Evolutionary conservation across 306 rosid genomes (phyloP).

Genomic region (Rosa persica): DNA sequence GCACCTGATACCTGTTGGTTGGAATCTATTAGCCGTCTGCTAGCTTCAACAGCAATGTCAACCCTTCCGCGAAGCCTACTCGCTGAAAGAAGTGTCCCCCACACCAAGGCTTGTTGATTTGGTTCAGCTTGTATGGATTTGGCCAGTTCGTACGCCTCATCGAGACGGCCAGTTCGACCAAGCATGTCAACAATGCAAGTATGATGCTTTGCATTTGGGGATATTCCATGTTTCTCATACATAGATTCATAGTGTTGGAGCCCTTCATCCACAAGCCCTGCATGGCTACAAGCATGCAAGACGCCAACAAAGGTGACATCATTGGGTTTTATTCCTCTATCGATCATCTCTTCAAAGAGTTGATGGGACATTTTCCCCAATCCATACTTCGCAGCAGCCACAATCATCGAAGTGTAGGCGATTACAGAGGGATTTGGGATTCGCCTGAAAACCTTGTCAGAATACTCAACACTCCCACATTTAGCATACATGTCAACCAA

Average conservation of each 20-base stretch:
- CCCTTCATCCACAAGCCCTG: conserved; percentile 78
- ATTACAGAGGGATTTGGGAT: conserved; percentile 56
- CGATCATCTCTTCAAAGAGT: conserved; percentile 70
- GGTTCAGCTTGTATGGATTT: conserved; percentile 50
- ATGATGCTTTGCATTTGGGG: conserved; percentile 64
- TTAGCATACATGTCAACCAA: conserved; percentile 92
- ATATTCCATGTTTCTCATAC: conserved; percentile 54
- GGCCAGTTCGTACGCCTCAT: conserved; percentile 65
- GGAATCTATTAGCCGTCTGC: conserved; percentile 57
- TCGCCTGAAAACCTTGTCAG: conserved; percentile 55
- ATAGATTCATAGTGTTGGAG: conserved; percentile 58
- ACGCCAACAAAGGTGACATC: conserved; percentile 77
- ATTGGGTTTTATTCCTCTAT: conserved; percentile 57
- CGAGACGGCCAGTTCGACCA: conserved; percentile 65
- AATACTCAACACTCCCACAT: conserved; percentile 67
- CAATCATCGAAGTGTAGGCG: conserved; percentile 79
- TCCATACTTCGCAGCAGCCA: conserved; percentile 84
- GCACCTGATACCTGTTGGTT: conserved; percentile 66
- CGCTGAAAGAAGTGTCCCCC: conserved; percentile 83
- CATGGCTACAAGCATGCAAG: conserved; percentile 84
- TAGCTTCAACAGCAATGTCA: conserved; percentile 71
- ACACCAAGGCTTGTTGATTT: conserved; percentile 49
- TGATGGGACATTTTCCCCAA: conserved; percentile 57
- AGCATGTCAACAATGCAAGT: conserved; percentile 80
- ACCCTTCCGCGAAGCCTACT: conserved; percentile 86